Conservation (phyloP, 768 basidiomycete species). For the Trametes punicea region DNA sequence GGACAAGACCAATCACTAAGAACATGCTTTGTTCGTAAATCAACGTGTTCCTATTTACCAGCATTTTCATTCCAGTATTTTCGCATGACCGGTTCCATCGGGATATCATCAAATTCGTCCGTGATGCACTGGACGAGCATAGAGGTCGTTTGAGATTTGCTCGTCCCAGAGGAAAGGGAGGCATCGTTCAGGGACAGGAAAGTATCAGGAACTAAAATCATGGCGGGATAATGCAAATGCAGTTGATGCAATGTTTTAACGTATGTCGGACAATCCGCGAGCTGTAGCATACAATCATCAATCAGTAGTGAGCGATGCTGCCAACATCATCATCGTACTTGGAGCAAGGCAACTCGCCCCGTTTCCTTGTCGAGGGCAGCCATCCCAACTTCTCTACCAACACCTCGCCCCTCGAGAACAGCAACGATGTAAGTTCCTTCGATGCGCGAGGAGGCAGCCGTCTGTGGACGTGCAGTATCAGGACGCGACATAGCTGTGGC, state of each 20-base stretch:
- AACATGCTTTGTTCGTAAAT: background rate
- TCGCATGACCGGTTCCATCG: conserved; percentile 68
- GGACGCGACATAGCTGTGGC: conserved; percentile 38
- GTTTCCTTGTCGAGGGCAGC: conserved; percentile 82
- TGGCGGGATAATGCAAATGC: conserved; percentile 67
- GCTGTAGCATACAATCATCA: conserved; percentile 38
- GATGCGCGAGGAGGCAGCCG: conserved; percentile 53
- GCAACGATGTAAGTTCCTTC: conserved; percentile 67
- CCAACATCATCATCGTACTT: conserved; percentile 43
- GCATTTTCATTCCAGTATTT: conserved; percentile 85
- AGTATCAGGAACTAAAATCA: conserved; percentile 81
- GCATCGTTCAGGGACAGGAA: conserved; percentile 61
- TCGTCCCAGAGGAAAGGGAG: conserved; percentile 41
- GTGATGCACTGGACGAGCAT: conserved; percentile 68
- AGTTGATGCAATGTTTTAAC: conserved; percentile 86
- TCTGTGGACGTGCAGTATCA: conserved; percentile 63
- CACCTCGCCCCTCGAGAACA: conserved; percentile 71
- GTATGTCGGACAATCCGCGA: conserved; percentile 85
- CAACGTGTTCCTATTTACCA: conserved; percentile 56
- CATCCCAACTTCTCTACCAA: conserved; percentile 82
- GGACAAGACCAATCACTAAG: background rate
- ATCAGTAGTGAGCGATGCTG: background rate
- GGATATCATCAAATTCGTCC: conserved; percentile 68
- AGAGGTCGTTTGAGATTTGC: conserved; percentile 47
- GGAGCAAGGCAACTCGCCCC: conserved; percentile 70